Percentiles rank a stretch among this genome's conserved stretches.
phyloP scores from a whole-genome alignment of 2,329 filamentous ascomycete species.

The Fusarium nanum region DNA sequence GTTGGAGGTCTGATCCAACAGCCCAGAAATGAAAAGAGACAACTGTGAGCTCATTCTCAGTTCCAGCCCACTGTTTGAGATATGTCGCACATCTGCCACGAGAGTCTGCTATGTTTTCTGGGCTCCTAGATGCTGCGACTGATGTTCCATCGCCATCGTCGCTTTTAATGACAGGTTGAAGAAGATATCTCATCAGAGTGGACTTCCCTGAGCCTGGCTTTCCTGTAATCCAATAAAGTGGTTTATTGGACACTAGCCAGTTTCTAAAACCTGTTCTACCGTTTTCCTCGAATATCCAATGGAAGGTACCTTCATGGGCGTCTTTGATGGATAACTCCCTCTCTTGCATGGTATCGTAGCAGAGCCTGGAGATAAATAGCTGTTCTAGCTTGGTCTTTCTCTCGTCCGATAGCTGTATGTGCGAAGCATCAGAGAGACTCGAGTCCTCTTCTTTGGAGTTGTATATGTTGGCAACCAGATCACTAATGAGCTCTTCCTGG shows the following conservation, averaged over 20 bases:
- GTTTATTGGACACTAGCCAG: conserved; percentile 4
- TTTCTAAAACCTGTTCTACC: neutral
- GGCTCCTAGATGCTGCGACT: fast-evolving
- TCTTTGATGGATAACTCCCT: conserved; percentile 20
- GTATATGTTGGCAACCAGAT: conserved; percentile 2
- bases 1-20: conserved; percentile 4
- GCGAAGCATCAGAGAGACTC: neutral
- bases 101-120: fast-evolving
- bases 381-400: neutral
- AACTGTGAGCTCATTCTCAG: neutral
- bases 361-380: conserved; percentile 1
- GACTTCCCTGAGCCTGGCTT: conserved; percentile 27
- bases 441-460: neutral
- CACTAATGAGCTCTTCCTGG: neutral
- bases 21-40: conserved; percentile 33
- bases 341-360: conserved; percentile 21
- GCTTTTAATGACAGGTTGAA: neutral
- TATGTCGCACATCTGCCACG: neutral
- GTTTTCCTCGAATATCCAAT: conserved; percentile 7
- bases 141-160: neutral
- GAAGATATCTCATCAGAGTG: conserved; percentile 10
- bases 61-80: conserved; percentile 1
- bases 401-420: neutral
- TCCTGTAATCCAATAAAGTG: conserved; percentile 28
- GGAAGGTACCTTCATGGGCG: conserved; percentile 15